Evolutionary conservation across 2,329 filamentous ascomycete species (phyloP).

Genomic region (Pseudomassariella vexata): DNA sequence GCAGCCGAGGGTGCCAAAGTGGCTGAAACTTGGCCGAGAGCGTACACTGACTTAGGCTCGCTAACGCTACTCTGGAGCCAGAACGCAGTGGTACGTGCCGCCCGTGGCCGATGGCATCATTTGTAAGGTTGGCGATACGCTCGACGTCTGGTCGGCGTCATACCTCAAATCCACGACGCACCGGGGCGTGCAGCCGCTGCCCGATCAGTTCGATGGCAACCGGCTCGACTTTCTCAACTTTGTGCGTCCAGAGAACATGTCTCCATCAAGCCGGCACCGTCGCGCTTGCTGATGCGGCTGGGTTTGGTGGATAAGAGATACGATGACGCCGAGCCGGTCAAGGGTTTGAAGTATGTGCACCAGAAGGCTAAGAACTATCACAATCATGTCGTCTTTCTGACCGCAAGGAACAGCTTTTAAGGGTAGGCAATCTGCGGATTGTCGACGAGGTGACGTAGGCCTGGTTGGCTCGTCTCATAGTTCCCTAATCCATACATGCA

Average conservation of each 20-base stretch:
- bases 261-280: constrained; percentile 5
- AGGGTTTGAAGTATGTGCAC: no score
- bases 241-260: constrained; percentile 24
- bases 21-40: constrained; percentile 19
- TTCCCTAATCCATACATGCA: no score
- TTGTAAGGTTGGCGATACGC: constrained; percentile 32
- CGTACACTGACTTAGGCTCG: constrained; percentile 46
- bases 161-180: constrained; percentile 29
- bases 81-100: constrained; percentile 46
- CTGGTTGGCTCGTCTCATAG: no score
- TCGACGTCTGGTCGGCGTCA: constrained; percentile 20
- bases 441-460: no score
- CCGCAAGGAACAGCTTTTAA: no score
- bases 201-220: constrained; percentile 24
- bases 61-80: constrained; percentile 49
- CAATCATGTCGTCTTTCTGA: no score
- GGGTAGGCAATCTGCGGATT: no score
- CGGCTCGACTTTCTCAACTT: constrained; percentile 31
- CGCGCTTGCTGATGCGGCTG: constrained; percentile 7
- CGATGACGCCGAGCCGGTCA: no score
- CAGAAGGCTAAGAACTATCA: no score
- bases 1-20: constrained; percentile 30
- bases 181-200: constrained; percentile 26
- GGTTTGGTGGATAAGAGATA: constrained; percentile 8
- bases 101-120: constrained; percentile 34